Evolutionary conservation across 2,329 filamentous ascomycete genomes (phyloP).

Genomic region (Colletotrichum sp.): DNA sequence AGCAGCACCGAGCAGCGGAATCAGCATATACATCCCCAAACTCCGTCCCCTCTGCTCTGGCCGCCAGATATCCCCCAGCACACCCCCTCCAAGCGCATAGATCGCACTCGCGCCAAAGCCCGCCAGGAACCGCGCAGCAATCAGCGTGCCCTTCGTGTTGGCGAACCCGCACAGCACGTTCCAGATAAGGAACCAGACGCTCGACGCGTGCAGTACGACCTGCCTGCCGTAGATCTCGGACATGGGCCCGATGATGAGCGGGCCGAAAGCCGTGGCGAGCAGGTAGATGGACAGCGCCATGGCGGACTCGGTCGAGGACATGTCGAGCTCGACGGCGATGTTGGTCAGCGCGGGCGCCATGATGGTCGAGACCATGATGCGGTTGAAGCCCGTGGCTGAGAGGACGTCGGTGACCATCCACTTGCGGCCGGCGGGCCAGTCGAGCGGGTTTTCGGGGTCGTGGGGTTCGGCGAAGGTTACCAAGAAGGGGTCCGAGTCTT

Average conservation of each 20-base stretch:
- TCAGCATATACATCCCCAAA: background rate
- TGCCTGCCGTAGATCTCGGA: background rate
- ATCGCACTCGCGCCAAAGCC: background rate
- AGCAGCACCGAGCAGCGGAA: background rate
- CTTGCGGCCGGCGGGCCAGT: slow-evolving; percentile 45
- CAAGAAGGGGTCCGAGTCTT: background rate
- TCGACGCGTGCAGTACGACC: background rate
- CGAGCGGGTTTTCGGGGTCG: slow-evolving; percentile 41
- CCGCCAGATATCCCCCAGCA: background rate
- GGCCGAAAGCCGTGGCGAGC: slow-evolving; percentile 20
- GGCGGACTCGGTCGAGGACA: slow-evolving; percentile 50
- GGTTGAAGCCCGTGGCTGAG: slow-evolving; percentile 55
- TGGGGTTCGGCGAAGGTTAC: slow-evolving; percentile 26
- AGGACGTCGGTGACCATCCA: slow-evolving; percentile 55
- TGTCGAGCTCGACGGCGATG: slow-evolving; percentile 57
- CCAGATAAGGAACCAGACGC: background rate
- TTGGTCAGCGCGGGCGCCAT: slow-evolving; percentile 54
- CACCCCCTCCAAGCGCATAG: background rate
- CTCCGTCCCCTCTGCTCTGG: background rate
- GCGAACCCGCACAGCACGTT: background rate
- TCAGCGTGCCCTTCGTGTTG: background rate
- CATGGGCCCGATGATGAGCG: background rate
- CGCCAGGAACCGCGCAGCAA: background rate
- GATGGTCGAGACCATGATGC: slow-evolving; percentile 57
- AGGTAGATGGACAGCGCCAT: slow-evolving; percentile 52